Base-by-base conservation (phyloP, 257 asterid genomes). In the Catharanthus roseus region DNA sequence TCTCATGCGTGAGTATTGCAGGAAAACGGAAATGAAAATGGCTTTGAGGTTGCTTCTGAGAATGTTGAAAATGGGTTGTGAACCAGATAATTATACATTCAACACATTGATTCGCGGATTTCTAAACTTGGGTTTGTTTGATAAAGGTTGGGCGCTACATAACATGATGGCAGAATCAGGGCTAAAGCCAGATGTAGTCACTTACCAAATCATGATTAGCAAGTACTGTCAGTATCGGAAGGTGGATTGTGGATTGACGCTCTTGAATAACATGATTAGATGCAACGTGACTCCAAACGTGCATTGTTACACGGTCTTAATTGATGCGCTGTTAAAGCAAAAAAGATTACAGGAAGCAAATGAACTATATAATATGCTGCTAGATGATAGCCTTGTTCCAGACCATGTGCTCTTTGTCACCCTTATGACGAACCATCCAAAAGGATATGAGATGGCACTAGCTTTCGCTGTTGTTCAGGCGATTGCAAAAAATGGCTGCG, bases 351-450 rank as follows among this genome's bases (percentile, higher is more conserved):
- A 68, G 55, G 87, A 84, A 73, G 78, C 78, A 10, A 63, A 72
- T 31, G 39, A 72, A 15, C 70, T 86, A 66, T 85, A 78, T 78
- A 75, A 54, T 21, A 67, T 74, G 77, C 81, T 88, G 87, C 18
- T 85, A 66, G 79, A 69, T 23, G 21, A 28, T 62, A 86, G 87
- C 31, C 74, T 88, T 74, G 73, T 86, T 78, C 92, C 95, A 0
- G 95, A 88, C 62, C 87, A 83, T 45, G 87, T 88, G 36, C 79
- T 85, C 62, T 88, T 86, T 78, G 85, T 88, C 77, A 82, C 76
- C 51, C 80, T 88, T 33, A 68, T 77, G 65, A 85, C 67, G 77
- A 78, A 80, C 81, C 73, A 23, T 65, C 82, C 83, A 0, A 77
- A 78, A 78, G 87, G 85, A 54, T 77, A 76, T 49, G 88, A 76